Percentiles rank a stretch among this genome's conserved stretches.
Evolutionary conservation across 1,284 basidiomycete species (phyloP).

Genomic region (Lentinula novae-zelandiae): DNA sequence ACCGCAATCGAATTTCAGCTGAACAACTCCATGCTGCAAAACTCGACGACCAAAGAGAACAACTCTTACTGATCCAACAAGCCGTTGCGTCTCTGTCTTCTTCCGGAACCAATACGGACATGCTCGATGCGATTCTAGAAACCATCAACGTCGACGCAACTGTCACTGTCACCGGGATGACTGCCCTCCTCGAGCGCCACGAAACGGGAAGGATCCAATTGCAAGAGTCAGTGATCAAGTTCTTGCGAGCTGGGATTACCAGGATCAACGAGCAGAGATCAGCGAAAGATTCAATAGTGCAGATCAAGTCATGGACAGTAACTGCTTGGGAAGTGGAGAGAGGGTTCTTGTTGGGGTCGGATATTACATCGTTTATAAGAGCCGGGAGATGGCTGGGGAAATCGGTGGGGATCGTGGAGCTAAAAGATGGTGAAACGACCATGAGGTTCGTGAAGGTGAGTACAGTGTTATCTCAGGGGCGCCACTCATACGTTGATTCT

Average conservation of each 20-base stretch:
- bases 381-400: constrained; percentile 11
- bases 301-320: constrained; percentile 14
- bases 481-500: neutral
- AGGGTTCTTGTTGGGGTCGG: constrained; percentile 11
- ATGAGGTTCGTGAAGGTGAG: constrained; percentile 8
- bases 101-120: neutral
- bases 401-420: constrained; percentile 8
- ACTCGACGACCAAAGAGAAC: constrained; percentile 8
- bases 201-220: constrained; percentile 6
- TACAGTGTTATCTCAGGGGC: no score
- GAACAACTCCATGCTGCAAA: constrained; percentile 7
- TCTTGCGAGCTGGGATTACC: constrained; percentile 9
- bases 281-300: neutral
- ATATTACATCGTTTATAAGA: constrained; percentile 8
- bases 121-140: constrained; percentile 7
- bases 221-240: constrained; percentile 8
- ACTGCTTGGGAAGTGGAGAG: constrained; percentile 11
- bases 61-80: constrained; percentile 5
- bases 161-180: constrained; percentile 13
- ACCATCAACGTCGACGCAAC: constrained; percentile 10
- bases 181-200: constrained; percentile 11
- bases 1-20: constrained; percentile 7
- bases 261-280: constrained; percentile 9
- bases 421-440: constrained; percentile 7
- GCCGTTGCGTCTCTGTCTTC: constrained; percentile 9